Base-by-base conservation (phyloP, 192 early-diverging fungal genomes). In the Entrophospora sp. region DNA sequence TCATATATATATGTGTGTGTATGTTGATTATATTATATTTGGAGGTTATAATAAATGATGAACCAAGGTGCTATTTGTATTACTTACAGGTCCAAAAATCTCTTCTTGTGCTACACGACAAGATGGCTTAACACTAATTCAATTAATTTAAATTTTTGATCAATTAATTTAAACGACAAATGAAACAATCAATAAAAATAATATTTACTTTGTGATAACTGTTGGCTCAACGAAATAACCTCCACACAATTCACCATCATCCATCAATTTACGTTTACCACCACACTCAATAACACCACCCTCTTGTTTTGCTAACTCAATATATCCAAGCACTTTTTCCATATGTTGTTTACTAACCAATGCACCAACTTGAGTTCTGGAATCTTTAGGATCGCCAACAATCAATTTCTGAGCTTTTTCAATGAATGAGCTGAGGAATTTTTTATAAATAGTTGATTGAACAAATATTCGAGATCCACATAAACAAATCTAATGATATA, bases 181-280 rank as follows among this genome's bases (percentile, higher is more conserved):
- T n/a, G n/a, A n/a, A n/a, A n/a, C n/a, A n/a, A n/a, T n/a, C n/a
- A n/a, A n/a, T 14, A 24, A 37, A 37, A 5, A 5, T 8, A 18
- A 32, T 43, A 14, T 25, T 57, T 72, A 83, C 65, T 76, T 74
- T 8, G 82, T 83, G 51, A 91, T 85, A 34, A 91, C 75, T 18
- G 88, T 90, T 2, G 90, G 90, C 44, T 78, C 77, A 64, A 90
- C 72, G 53, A 78, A 91, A 69, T 81, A 90, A 0, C 88, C 89
- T 64, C 79, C 71, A 46, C 81, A 73, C 16, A 81, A 70, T 9
- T 77, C 71, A 25, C 70, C 68, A n/a, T 75, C n/a, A n/a, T n/a
- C 69, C 13, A 73, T 62, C 5, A 67, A 49, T 30, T 73, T 76
- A 42, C 74, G 72, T 9, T 61, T 57, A 2, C 77, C 76, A 14